Evolutionary conservation across 1,284 basidiomycete species (phyloP), one percentile per base, ranked within the genome.

Genomic region (Rhodofomes roseus): DNA sequence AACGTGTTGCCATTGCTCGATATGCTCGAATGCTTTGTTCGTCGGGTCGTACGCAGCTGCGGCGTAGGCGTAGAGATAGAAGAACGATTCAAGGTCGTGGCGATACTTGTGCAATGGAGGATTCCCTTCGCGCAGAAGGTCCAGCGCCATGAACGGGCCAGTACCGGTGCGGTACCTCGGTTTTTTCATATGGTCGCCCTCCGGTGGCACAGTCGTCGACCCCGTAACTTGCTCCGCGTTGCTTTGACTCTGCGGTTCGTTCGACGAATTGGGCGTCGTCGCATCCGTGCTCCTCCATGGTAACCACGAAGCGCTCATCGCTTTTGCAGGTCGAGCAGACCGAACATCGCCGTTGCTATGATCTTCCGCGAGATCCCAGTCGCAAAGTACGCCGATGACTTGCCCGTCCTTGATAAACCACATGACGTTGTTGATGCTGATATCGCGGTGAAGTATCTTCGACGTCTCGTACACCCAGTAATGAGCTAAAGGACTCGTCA

Each of bases 1-100:
- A 9, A 5, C 5, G 5, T 41, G 40, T 5, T 41, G 5, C 40
- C 40, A 41, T 18, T 41, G 40, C 8, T 7, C 8, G 40, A 41
- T 7, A 18, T 18, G 5, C n/a, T 18, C 5, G n/a, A 41, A 18
- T 20, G 8, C 5, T 18, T 41, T 14, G 16, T 41, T 18, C 40
- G 12, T 5, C 6, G 40, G 40, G n/a, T 41, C 40, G n/a, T 18
- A 41, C 8, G 36, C 29, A 2, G 51, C 48, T 25, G 46, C 40
- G 40, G 57, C 22, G 18, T 25, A 44, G n/a, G 36, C 25, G 27
- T 56, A 2, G 48, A 74, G 56, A 44, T 70, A 73, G 54, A 70
- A 68, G 37, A 72, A 68, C 4, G 72, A 73, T 58, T 74, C 70
- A 1, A 73, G 62, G 18, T 74, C 70, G 53, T 73, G 70, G 12